These are phyloP conservation scores for Camelina hispida DNA, from an alignment of 345 rosid genomes.

Conservation along the genomic window DNA sequence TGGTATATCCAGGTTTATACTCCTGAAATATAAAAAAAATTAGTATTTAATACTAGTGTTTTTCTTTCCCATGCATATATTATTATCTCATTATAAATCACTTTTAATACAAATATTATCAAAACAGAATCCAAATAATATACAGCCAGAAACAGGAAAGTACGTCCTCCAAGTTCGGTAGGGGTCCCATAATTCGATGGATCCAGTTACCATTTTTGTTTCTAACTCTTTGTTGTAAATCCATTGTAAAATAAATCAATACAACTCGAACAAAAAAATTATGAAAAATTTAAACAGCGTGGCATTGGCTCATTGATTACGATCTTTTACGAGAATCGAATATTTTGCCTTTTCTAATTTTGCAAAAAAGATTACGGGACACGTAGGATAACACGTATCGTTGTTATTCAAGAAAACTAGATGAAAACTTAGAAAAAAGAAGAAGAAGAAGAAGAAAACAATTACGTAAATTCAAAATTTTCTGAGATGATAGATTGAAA, in stretches of 20 bases:
- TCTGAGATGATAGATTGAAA: background rate
- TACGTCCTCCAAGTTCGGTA: constrained; percentile 13
- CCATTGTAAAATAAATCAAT: background rate
- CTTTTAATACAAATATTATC: background rate
- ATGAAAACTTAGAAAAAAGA: background rate
- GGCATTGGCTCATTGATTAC: constrained; percentile 40
- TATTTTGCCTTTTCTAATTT: constrained; percentile 21
- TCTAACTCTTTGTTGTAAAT: constrained; percentile 1
- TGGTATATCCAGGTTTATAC: constrained; percentile 73
- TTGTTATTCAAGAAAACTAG: background rate
- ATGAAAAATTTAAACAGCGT: constrained; percentile 26
- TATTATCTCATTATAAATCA: background rate
- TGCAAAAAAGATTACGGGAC: constrained; percentile 15
- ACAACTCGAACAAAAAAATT: background rate
- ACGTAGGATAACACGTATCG: constrained; percentile 23
- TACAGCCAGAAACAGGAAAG: constrained; percentile 9
- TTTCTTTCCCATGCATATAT: background rate
- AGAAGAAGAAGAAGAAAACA: background rate
- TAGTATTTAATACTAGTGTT: too few species aligned
- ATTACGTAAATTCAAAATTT: constrained; percentile 5
- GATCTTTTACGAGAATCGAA: constrained; percentile 30
- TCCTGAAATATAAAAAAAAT: constrained; percentile 50
- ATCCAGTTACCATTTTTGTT: constrained; percentile 36
- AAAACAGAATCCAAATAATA: background rate
- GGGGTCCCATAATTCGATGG: constrained; percentile 38